These are phyloP conservation scores for Petasospora rhodanensis DNA, from an alignment of 1,139 yeast species.

Conservation along the genomic window DNA sequence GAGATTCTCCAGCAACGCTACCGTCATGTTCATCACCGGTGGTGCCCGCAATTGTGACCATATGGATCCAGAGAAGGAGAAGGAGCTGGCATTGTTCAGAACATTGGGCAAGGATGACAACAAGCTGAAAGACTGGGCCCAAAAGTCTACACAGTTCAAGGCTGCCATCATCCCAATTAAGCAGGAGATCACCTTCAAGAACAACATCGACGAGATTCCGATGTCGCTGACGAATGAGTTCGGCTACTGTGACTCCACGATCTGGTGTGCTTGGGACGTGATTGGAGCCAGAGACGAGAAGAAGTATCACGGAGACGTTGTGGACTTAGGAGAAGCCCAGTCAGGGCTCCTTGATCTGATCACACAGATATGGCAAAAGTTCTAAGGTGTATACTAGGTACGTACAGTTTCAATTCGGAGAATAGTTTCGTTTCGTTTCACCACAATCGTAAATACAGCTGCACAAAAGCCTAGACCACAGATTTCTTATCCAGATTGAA, in stretches of 20 bases:
- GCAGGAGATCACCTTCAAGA: conserved; percentile 22
- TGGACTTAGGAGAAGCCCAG: conserved; percentile 7
- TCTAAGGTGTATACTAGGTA: too few species aligned
- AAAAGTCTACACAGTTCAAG: conserved; percentile 11
- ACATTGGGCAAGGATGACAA: conserved; percentile 5
- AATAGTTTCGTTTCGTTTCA: too few species aligned
- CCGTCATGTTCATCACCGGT: conserved; percentile 12
- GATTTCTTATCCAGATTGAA: too few species aligned
- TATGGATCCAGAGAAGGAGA: conserved; percentile 27
- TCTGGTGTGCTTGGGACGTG: conserved; percentile 51
- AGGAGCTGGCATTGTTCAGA: conserved; percentile 14
- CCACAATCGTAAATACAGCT: too few species aligned
- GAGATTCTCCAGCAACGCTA: not conserved
- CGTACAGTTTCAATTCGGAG: too few species aligned
- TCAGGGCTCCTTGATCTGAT: conserved; percentile 3
- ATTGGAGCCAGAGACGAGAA: conserved; percentile 13
- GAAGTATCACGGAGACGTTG: conserved; percentile 7
- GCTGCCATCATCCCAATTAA: conserved; percentile 23
- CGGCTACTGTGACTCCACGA: conserved; percentile 46
- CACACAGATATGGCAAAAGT: conserved; percentile 8
- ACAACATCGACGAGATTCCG: conserved; percentile 41
- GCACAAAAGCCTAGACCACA: too few species aligned
- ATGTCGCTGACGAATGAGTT: conserved; percentile 51
- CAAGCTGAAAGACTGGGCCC: conserved; percentile 9
- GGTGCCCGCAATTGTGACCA: conserved; percentile 28